These are phyloP conservation scores for Westerdykella sp. DNA, from an alignment of 2,329 filamentous ascomycete genomes.

Conservation along the genomic window DNA sequence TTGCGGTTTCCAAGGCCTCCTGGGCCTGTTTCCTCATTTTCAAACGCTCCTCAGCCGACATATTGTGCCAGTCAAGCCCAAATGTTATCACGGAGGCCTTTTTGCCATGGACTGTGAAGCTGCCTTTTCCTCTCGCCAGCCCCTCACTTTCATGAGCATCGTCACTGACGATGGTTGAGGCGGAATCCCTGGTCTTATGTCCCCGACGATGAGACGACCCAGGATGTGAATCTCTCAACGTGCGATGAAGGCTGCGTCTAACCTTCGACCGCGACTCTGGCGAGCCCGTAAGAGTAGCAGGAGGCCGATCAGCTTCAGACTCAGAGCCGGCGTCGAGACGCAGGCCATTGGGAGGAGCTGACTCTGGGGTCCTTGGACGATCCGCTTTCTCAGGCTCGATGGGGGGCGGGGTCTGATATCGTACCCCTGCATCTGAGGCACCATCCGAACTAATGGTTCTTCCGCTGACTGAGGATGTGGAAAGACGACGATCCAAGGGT, in stretches of 20 bases:
- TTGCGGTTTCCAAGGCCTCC: slow-evolving; percentile 22
- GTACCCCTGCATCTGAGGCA: slow-evolving; percentile 25
- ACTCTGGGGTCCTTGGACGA: slow-evolving; percentile 18
- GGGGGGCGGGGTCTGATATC: slow-evolving; percentile 29
- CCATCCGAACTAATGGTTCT: slow-evolving; percentile 24
- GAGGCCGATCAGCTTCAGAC: slow-evolving; percentile 25
- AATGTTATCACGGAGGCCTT: slow-evolving; percentile 98
- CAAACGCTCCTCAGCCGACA: slow-evolving; percentile 34
- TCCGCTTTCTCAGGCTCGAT: slow-evolving; percentile 18
- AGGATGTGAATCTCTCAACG: slow-evolving; percentile 71
- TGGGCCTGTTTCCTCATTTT: slow-evolving; percentile 36
- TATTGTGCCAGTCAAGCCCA: slow-evolving; percentile 76
- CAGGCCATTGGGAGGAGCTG: slow-evolving; percentile 17
- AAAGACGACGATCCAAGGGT: slow-evolving; percentile 28
- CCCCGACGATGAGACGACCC: slow-evolving; percentile 62
- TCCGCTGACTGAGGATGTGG: slow-evolving; percentile 29
- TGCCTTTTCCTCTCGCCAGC: slow-evolving; percentile 71
- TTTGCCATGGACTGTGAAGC: slow-evolving; percentile 95
- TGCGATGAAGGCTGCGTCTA: slow-evolving; percentile 81
- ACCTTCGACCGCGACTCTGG: slow-evolving; percentile 59
- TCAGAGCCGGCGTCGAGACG: slow-evolving; percentile 22
- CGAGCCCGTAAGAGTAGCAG: slow-evolving; percentile 28
- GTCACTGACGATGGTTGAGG: slow-evolving; percentile 50
- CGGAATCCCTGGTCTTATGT: slow-evolving; percentile 69
- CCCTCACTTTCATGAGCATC: slow-evolving; percentile 54